Evolutionary conservation across 305 asterid genomes (phyloP).

Genomic region (Stenogyne calaminthoides): DNA sequence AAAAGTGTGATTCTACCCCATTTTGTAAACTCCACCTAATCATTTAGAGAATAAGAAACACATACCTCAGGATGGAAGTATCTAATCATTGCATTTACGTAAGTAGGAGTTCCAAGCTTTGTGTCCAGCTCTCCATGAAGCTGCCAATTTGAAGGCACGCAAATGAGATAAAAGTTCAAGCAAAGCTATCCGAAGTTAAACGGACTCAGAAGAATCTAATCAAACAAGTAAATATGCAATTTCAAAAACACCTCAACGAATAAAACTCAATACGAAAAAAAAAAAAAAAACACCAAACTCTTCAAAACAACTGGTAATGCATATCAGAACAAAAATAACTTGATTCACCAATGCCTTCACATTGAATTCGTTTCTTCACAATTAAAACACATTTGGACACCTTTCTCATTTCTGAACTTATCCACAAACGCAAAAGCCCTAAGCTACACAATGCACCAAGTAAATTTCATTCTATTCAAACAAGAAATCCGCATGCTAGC

Average conservation of each 20-base stretch:
- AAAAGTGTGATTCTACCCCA: too few species aligned
- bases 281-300: not conserved
- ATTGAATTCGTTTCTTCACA: slow-evolving; percentile 1
- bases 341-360: not conserved
- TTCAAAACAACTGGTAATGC: not conserved
- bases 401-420: not conserved
- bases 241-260: not conserved
- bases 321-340: not conserved
- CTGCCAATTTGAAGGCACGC: slow-evolving; percentile 39
- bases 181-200: not conserved
- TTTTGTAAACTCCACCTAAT: not conserved
- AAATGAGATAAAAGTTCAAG: slow-evolving; percentile 13
- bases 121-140: slow-evolving; percentile 89
- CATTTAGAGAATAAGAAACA: not conserved
- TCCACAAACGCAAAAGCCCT: not conserved
- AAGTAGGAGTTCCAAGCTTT: slow-evolving; percentile 67
- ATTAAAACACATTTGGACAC: not conserved
- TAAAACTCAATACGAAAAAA: too few species aligned
- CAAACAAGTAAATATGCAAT: not conserved
- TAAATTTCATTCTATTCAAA: slow-evolving; percentile 6
- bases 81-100: slow-evolving; percentile 62
- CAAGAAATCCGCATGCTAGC: not conserved
- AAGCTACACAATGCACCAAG: not conserved
- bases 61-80: slow-evolving; percentile 65
- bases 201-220: slow-evolving; percentile 6